Conservation (phyloP, 1,139 yeast species). For the Candida glucosophila region DNA sequence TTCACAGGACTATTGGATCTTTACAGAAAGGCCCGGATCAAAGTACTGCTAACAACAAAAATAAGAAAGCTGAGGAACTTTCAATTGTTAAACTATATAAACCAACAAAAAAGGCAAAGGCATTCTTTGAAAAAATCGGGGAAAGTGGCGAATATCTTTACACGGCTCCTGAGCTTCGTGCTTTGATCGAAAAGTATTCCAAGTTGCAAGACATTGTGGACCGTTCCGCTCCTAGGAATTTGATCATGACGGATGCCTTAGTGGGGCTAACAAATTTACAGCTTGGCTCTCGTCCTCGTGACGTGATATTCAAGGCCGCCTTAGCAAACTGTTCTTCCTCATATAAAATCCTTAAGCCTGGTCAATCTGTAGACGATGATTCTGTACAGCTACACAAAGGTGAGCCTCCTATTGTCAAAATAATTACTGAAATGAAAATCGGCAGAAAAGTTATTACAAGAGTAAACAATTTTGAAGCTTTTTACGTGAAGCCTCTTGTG, state of each 20-base stretch:
- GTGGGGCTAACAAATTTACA: constrained; percentile 16
- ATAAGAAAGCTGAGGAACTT: constrained; percentile 17
- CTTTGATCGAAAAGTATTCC: constrained; percentile 48
- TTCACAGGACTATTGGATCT: constrained; percentile 35
- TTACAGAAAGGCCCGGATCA: constrained; percentile 2
- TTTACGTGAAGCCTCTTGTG: constrained; percentile 53
- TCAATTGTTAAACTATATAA: constrained; percentile 38
- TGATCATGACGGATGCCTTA: constrained; percentile 45
- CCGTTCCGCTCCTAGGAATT: constrained; percentile 35
- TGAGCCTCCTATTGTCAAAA: constrained; percentile 53
- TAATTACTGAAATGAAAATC: constrained; percentile 68
- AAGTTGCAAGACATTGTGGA: constrained; percentile 39
- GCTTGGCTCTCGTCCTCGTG: constrained; percentile 32
- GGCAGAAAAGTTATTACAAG: constrained; percentile 78
- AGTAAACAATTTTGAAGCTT: constrained; percentile 61
- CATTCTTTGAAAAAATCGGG: constrained; percentile 40
- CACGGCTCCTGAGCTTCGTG: constrained; percentile 45
- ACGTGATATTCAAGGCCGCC: constrained; percentile 42
- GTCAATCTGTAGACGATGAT: constrained; percentile 25
- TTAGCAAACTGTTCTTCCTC: constrained; percentile 47
- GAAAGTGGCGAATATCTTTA: constrained; percentile 33
- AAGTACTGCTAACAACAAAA: constrained; percentile 7
- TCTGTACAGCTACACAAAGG: constrained; percentile 45
- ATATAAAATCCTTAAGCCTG: constrained; percentile 47
- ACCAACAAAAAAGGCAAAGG: constrained; percentile 43